These are phyloP conservation scores for Aquanectria penicillioides DNA, from an alignment of 2,329 filamentous ascomycete genomes.

Conservation along the genomic window DNA sequence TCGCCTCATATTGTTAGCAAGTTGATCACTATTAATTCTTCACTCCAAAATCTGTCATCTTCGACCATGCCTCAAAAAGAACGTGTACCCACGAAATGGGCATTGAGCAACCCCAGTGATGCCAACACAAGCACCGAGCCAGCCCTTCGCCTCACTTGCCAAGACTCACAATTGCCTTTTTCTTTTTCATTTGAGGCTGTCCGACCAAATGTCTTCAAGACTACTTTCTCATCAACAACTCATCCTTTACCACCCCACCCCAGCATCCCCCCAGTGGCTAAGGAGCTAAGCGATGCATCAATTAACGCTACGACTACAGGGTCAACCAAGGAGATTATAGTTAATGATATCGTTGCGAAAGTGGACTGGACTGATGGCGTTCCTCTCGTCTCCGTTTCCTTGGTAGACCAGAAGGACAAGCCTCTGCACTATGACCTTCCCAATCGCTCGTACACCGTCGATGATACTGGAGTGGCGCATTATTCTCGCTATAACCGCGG, in stretches of 20 bases:
- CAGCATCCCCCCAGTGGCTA: conserved; percentile 60
- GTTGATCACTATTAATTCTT: too few species aligned
- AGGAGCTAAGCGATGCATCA: conserved; percentile 45
- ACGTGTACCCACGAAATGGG: conserved; percentile 42
- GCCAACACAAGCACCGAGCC: conserved; percentile 45
- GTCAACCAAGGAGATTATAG: conserved; percentile 54
- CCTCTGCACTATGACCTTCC: conserved; percentile 71
- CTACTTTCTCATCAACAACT: conserved; percentile 69
- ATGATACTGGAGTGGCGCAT: conserved; percentile 70
- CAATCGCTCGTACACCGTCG: conserved; percentile 72
- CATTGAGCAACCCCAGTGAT: conserved; percentile 36
- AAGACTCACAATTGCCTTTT: conserved; percentile 50
- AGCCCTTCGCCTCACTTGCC: conserved; percentile 33
- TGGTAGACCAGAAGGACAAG: conserved; percentile 54
- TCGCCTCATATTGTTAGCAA: too few species aligned
- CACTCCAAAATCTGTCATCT: too few species aligned
- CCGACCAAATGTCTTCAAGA: conserved; percentile 71
- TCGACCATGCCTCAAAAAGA: conserved; percentile 44
- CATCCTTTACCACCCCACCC: conserved; percentile 74
- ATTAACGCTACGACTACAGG: conserved; percentile 43
- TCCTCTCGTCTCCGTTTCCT: conserved; percentile 66
- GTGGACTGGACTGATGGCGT: conserved; percentile 66
- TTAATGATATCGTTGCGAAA: conserved; percentile 61
- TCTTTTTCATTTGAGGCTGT: conserved; percentile 72
- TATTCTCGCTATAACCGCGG: conserved; percentile 72